Evolutionary conservation across 1,139 yeast genomes (phyloP), one percentile per base, ranked within the genome.

Genomic region (Saccharomyces hybrid): DNA sequence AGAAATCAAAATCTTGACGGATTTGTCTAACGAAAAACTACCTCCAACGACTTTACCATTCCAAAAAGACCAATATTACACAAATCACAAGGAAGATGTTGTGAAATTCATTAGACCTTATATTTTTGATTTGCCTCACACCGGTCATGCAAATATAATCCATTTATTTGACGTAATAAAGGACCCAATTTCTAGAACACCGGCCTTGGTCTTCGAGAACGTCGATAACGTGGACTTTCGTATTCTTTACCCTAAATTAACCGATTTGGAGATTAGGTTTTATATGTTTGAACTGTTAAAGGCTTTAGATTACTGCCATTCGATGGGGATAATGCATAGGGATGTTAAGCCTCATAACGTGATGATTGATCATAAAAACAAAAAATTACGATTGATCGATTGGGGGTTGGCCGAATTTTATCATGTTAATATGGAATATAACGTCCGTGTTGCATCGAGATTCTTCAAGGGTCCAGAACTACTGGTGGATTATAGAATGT

Each of bases 371-470:
- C 98, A 93, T 62, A 82, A 82, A 54, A 78, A 78, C 61, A 80
- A 81, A 64, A 76, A 75, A 57, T 75, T 95, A 61, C 80, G 97
- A 60, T 79, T 95, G 60, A 95, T 95, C 62, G 99, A 95, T 75
- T 95, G 99, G 99, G 99, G 99, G 9, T 78, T 95, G 57, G 99
- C 99, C 3, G 99, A 95, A 71, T 93, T 91, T 68, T 95, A 95
- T 70, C 99, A 95, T 69, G 87, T 90, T 5, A 95, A 96, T 25
- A 88, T 88, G 61, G 97, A 90, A 66, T 93, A 91, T 71, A 95
- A 95, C 65, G 99, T 93, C 27, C 82, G 99, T 62, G 99, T 95
- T 16, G 99, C 99, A 0, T 88, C 97, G n/a, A 80, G 99, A 62
- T 93, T 93, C 72, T 95, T 89, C 75, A 95, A 95, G 73, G 99